Percentiles rank a stretch among this genome's conserved stretches.
Evolutionary conservation across 1,284 basidiomycete genomes (phyloP).

Genomic region (Vanrija pseudolonga): DNA sequence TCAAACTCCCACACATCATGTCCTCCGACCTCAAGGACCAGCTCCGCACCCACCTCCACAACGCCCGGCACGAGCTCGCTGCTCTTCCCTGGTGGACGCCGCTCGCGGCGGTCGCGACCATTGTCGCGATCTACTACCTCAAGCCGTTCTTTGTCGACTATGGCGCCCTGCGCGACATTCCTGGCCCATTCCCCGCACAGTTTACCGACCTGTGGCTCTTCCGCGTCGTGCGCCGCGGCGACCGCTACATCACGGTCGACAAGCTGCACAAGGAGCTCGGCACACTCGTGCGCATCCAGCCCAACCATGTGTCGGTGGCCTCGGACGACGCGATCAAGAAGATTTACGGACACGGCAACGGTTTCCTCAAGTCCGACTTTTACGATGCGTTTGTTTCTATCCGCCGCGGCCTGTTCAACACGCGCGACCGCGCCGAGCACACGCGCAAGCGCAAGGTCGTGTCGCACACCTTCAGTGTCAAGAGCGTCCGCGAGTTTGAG

Average conservation of each 20-base stretch:
- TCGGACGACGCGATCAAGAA: conserved; percentile 70
- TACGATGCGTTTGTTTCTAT: conserved; percentile 75
- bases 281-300: conserved; percentile 75
- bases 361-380: conserved; percentile 66
- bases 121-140: conserved; percentile 9
- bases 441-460: conserved; percentile 85
- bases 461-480: conserved; percentile 70
- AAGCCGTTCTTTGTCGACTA: conserved; percentile 17
- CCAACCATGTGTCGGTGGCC: conserved; percentile 78
- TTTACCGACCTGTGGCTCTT: conserved; percentile 77
- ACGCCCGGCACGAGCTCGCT: too few species aligned
- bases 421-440: conserved; percentile 72
- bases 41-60: too few species aligned
- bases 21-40: too few species aligned
- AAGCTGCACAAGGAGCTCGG: conserved; percentile 71
- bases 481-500: conserved; percentile 63
- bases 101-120: neutral
- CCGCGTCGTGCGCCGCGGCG: conserved; percentile 61
- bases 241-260: conserved; percentile 73
- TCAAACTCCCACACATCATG: too few species aligned
- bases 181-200: conserved; percentile 71
- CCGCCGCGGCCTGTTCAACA: conserved; percentile 52
- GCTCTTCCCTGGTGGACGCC: too few species aligned
- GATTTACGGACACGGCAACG: conserved; percentile 71
- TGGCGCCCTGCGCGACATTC: conserved; percentile 34